Evolutionary conservation across 2,329 filamentous ascomycete genomes (phyloP), one percentile per base, ranked within the genome.

Genomic region (Neonectria coccinea): DNA sequence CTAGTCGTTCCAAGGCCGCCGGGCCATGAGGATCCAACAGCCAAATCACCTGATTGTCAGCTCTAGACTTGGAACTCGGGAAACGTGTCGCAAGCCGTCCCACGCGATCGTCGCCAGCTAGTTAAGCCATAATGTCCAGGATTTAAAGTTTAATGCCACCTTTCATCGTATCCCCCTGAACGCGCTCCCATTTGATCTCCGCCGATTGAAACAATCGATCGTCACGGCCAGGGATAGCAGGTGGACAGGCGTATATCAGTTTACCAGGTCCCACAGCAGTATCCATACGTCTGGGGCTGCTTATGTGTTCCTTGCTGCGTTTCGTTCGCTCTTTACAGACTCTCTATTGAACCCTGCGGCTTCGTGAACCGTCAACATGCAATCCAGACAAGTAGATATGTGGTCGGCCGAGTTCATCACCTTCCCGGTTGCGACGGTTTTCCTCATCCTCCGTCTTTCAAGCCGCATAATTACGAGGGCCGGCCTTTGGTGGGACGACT

Each of bases 401-500:
- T 67, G 59, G 68, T 55, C 59, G 0, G 67, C 67, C 8, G 62
- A 71, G 47, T 71, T 69, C 12, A 45, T 70, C 11, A 73, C 71
- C 0, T 73, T 73, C 36, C 31, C 64, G 8, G 48, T 48, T 7
- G 71, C 71, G 0, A 73, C 71, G 1, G 42, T 67, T 1, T 71
- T 66, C 14, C 41, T 73, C 6, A 10, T 60, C 0, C 48, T 73
- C 1, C 70, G 71, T 4, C 18, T 73, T 14, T 5, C 45, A 5
- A 73, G 71, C 9, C 59, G 71, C 5, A 66, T 44, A 18, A 54
- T 73, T 1, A 73, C 68, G 0, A 52, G 56, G 27, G 31, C 64
- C 6, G 16, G 29, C 0, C 41, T 73, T 8, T 73, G 71, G 70
- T 73, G 71, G 71, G 71, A 73, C 20, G 71, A 73, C 5, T 71